These are phyloP conservation scores for Ceratobasidium sp. DNA, from an alignment of 1,284 basidiomycete genomes.

Conservation along the genomic window DNA sequence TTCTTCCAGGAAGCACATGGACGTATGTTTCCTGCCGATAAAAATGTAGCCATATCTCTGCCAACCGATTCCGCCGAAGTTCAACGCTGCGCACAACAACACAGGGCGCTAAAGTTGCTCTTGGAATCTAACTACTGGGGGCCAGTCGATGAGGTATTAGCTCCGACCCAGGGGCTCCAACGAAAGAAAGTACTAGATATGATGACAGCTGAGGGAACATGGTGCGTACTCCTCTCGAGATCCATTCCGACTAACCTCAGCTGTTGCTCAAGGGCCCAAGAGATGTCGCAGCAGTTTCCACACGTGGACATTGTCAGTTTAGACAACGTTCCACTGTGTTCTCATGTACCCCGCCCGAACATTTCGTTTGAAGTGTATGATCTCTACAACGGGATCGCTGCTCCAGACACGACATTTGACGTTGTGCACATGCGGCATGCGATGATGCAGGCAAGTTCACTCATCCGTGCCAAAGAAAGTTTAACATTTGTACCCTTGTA, in stretches of 20 bases:
- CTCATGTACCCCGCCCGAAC: slow-evolving; percentile 16
- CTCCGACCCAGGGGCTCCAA: not conserved
- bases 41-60: slow-evolving; percentile 6
- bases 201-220: slow-evolving; percentile 26
- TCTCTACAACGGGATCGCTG: slow-evolving; percentile 10
- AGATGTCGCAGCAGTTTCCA: slow-evolving; percentile 18
- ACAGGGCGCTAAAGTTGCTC: slow-evolving; percentile 1
- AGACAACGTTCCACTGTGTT: slow-evolving; percentile 4
- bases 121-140: not conserved
- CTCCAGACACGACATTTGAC: slow-evolving; percentile 6
- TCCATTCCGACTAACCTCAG: not conserved
- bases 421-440: slow-evolving; percentile 7
- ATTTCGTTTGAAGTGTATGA: slow-evolving; percentile 30
- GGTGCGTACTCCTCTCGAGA: not conserved
- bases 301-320: slow-evolving; percentile 9
- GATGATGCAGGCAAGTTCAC: slow-evolving; percentile 8
- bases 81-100: slow-evolving; percentile 15
- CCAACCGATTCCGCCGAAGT: slow-evolving; percentile 18
- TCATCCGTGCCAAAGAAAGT: not conserved
- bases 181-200: slow-evolving; percentile 28
- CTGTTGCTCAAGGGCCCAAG: slow-evolving; percentile 8
- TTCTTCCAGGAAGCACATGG: slow-evolving; percentile 25
- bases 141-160: slow-evolving; percentile 2
- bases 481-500: not conserved
- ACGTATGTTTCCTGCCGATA: slow-evolving; percentile 17